Base-by-base conservation (phyloP, 345 rosid genomes). In the Eucalyptus coolabah region DNA sequence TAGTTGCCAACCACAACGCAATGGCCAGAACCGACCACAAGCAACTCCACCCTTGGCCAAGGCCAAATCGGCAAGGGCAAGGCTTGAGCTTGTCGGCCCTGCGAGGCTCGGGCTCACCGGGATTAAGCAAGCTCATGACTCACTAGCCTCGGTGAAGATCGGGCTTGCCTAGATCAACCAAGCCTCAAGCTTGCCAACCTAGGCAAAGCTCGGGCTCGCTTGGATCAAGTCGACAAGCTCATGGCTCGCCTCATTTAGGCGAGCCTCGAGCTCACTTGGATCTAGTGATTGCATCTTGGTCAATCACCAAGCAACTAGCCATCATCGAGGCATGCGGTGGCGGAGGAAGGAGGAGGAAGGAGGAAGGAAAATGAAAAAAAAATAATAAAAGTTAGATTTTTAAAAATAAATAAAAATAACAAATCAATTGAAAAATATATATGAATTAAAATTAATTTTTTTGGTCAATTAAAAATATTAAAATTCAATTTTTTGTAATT, bases 1-100 rank as follows among this genome's bases (percentile, higher is more conserved):
- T 19, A 3, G 59, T 53, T 19, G 11, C 59, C 0, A 19, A 0
- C 59, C 59, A 53, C 1, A 2, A n/a, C n/a, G 2, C 2, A 2
- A 19, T 0, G 5, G 0, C 11, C 9, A 2, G 0, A 0, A 53
- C 1, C 5, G 0, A 5, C 59, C 59, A 21, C 5, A 21, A 0
- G 11, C 59, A 53, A 53, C 59, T 53, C 59, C 59, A 53, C 59
- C 26, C 1, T 53, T 2, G 2, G 1, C 24, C 59, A 53, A 53
- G 11, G 59, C 59, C 59, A 21, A 0, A 53, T 53, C 0, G 0
- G 26, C 0, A 1, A 53, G 59, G 59, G 26, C 11, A 53, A 53
- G 59, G 59, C 26, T 21, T 1, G 11, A 53, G 59, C 59, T 53
- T 4, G 26, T 2, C 1, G 0, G 1, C 59, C 59, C 19, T 21